phyloP scores from a whole-genome alignment of 1,284 basidiomycete species.

The Retiboletus fuscus region DNA sequence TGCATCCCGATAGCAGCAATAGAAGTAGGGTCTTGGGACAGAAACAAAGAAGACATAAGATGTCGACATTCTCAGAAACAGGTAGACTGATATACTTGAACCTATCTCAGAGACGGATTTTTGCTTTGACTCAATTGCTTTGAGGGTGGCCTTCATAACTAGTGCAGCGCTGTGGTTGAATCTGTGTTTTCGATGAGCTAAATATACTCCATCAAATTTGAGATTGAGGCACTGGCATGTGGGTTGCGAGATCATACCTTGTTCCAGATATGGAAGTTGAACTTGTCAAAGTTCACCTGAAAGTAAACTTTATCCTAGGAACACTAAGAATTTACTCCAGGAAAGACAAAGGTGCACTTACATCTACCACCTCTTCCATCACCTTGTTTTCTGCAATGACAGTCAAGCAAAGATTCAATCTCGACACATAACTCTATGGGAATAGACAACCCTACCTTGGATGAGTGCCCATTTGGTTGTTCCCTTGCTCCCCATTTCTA shows the following conservation, averaged over 20 bases:
- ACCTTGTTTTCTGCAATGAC: constrained; percentile 62
- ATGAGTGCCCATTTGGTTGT: constrained; percentile 56
- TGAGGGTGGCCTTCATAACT: constrained; percentile 78
- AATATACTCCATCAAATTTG: constrained; percentile 29
- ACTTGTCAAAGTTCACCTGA: constrained; percentile 89
- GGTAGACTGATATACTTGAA: constrained; percentile 65
- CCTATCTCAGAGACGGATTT: constrained; percentile 68
- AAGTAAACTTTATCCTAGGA: constrained; percentile 79
- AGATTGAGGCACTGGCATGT: neutral
- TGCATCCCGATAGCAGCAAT: constrained; percentile 69
- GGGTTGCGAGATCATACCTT: constrained; percentile 61
- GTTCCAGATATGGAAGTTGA: constrained; percentile 90
- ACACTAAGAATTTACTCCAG: constrained; percentile 20
- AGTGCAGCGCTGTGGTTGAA: constrained; percentile 81
- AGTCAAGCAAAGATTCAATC: constrained; percentile 16
- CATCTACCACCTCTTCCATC: constrained; percentile 73
- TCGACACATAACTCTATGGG: neutral
- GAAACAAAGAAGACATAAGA: constrained; percentile 28
- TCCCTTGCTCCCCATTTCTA: constrained; percentile 75
- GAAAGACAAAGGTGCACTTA: constrained; percentile 51
- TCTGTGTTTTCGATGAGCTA: constrained; percentile 82
- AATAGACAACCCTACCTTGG: constrained; percentile 58
- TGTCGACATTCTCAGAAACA: neutral
- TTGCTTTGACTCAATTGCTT: constrained; percentile 75
- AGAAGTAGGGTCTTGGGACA: constrained; percentile 67